These are phyloP conservation scores for Picochlorum sp. DNA, from an alignment of 139 green algal genomes.

Conservation along the genomic window DNA sequence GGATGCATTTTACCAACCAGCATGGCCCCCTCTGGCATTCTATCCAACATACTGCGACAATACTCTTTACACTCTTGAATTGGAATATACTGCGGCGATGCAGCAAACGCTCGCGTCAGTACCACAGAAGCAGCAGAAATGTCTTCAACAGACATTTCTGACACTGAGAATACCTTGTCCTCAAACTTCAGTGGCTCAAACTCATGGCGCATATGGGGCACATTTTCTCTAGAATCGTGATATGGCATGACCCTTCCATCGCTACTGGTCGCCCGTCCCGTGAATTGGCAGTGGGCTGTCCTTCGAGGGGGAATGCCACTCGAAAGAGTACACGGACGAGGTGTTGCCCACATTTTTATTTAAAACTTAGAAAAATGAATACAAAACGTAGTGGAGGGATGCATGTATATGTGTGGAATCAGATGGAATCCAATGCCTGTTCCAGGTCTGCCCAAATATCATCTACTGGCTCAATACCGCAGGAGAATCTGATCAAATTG, in stretches of 20 bases:
- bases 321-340: too few relatives aligned
- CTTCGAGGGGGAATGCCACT: too few relatives aligned
- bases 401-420: neutral
- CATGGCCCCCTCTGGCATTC: neutral
- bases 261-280: too few relatives aligned
- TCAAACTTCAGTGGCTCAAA: neutral
- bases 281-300: too few relatives aligned
- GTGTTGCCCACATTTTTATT: constrained; percentile 4
- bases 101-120: neutral
- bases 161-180: neutral
- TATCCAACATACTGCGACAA: constrained; percentile 1
- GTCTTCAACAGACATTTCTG: neutral
- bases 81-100: neutral
- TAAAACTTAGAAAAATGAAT: constrained; percentile 1
- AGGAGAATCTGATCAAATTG: constrained; percentile 90
- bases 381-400: neutral
- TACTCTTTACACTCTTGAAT: neutral
- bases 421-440: constrained; percentile 84
- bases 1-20: neutral
- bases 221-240: too few relatives aligned
- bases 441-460: constrained; percentile 90
- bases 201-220: too few relatives aligned
- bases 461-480: constrained; percentile 84
- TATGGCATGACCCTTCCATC: too few relatives aligned
- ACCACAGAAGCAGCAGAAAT: constrained; percentile 2